Conservation (phyloP, 306 rosid species). For the Leucaena leucocephala region DNA sequence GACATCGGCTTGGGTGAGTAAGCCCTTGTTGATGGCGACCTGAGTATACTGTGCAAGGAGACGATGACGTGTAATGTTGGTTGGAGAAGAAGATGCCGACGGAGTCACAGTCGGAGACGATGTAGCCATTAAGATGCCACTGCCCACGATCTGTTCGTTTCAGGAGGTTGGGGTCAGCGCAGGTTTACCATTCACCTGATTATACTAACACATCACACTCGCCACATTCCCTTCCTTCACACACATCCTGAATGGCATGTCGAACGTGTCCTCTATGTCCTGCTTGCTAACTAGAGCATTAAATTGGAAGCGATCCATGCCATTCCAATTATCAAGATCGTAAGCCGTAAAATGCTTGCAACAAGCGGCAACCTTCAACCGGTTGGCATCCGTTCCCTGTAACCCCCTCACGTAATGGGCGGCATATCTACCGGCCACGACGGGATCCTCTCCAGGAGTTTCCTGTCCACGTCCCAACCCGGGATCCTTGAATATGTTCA, state of each 20-base stretch:
- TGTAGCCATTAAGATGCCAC: too few relatives aligned
- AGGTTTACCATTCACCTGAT: too few relatives aligned
- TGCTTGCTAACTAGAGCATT: conserved; percentile 82
- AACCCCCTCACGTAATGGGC: conserved; percentile 71
- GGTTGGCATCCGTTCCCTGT: conserved; percentile 62
- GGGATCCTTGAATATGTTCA: conserved; percentile 77
- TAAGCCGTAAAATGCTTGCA: conserved; percentile 88
- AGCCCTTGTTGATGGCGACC: conserved; percentile 59
- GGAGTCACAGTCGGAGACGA: too few relatives aligned
- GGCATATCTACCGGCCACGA: conserved; percentile 68
- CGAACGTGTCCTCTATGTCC: conserved; percentile 80
- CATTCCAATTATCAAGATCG: conserved; percentile 86
- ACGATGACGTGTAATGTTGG: conserved; percentile 77
- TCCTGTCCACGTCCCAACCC: conserved; percentile 94
- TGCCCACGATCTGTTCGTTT: too few relatives aligned
- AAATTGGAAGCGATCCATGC: conserved; percentile 83
- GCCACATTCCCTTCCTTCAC: conserved; percentile 86
- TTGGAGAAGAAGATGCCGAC: conserved; percentile 67
- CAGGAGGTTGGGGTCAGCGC: too few relatives aligned
- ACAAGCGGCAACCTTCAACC: conserved; percentile 82
- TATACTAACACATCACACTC: conserved; percentile 90
- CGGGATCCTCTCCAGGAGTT: conserved; percentile 92
- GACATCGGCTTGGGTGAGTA: conserved; percentile 56
- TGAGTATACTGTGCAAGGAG: conserved; percentile 65
- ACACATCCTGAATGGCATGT: conserved; percentile 85